Evolutionary conservation across 371 early-diverging fungal species (phyloP).

Genomic region (Mortierella sp.): DNA sequence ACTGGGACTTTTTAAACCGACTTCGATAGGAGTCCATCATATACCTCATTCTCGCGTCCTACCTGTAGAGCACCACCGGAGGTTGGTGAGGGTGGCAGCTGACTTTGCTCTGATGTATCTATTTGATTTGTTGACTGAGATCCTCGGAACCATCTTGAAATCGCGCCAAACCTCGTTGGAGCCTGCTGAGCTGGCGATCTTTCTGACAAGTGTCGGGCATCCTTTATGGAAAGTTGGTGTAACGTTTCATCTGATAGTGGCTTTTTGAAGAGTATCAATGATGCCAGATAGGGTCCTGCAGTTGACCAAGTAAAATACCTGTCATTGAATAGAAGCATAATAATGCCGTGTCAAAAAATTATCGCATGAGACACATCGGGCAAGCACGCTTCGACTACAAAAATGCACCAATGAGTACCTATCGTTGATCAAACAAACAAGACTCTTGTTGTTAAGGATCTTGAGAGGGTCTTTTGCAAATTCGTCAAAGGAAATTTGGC

Average conservation of each 20-base stretch:
- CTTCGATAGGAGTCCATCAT: background rate
- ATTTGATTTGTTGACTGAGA: constrained; percentile 22
- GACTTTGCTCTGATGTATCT: constrained; percentile 7
- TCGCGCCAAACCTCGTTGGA: constrained; percentile 29
- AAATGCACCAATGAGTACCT: constrained; percentile 37
- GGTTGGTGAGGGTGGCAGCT: background rate
- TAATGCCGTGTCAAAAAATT: background rate
- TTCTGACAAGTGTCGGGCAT: constrained; percentile 21
- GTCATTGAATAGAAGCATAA: background rate
- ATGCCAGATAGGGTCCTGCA: constrained; percentile 66
- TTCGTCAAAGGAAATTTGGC: constrained; percentile 69
- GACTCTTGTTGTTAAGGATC: constrained; percentile 70
- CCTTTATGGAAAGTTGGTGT: constrained; percentile 39
- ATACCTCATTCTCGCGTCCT: background rate
- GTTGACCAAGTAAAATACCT: constrained; percentile 59
- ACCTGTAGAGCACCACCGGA: background rate
- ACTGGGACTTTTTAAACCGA: too few relatives aligned
- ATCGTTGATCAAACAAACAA: constrained; percentile 76
- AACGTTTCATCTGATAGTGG: constrained; percentile 56
- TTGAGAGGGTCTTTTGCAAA: constrained; percentile 75
- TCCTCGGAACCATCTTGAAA: constrained; percentile 39
- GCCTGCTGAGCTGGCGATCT: constrained; percentile 13
- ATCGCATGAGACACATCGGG: background rate
- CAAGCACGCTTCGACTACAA: background rate
- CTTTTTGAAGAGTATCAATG: constrained; percentile 62